Conservation (phyloP, 2,329 filamentous ascomycete genomes). For the Aspergillus sp. region DNA sequence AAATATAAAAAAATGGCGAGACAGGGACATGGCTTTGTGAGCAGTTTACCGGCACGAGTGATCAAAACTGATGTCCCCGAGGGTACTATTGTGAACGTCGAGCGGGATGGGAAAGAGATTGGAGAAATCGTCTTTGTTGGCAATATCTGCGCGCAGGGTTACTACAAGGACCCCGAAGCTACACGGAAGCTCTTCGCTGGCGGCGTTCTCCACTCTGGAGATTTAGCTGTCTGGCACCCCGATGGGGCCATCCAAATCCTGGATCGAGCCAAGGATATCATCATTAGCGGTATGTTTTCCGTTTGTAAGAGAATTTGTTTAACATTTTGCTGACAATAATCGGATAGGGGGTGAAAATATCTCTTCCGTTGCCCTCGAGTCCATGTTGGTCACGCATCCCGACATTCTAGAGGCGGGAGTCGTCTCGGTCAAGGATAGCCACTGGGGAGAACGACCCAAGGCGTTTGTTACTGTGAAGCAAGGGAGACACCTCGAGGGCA, state of each 20-base stretch:
- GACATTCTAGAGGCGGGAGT: slow-evolving; percentile 88
- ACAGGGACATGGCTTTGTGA: slow-evolving; percentile 88
- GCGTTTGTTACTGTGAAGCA: slow-evolving; percentile 80
- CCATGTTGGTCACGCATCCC: slow-evolving; percentile 82
- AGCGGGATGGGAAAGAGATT: slow-evolving; percentile 67
- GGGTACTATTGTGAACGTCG: slow-evolving; percentile 62
- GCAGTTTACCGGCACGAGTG: slow-evolving; percentile 72
- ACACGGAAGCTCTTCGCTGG: slow-evolving; percentile 84
- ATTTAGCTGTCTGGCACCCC: slow-evolving; percentile 87
- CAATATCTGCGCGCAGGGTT: slow-evolving; percentile 88
- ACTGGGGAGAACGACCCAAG: slow-evolving; percentile 96
- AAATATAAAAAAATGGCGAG: slow-evolving; percentile 87
- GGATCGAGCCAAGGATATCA: slow-evolving; percentile 95
- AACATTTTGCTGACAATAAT: slow-evolving; percentile 1
- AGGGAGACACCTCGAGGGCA: slow-evolving; percentile 56
- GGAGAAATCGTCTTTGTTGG: slow-evolving; percentile 82
- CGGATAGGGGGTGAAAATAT: slow-evolving; percentile 86
- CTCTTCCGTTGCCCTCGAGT: slow-evolving; percentile 85
- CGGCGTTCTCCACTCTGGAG: slow-evolving; percentile 81
- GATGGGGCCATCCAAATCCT: slow-evolving; percentile 90
- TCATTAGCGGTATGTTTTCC: slow-evolving; percentile 70
- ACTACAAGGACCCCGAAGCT: slow-evolving; percentile 84
- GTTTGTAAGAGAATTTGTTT: not conserved
- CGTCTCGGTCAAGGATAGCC: slow-evolving; percentile 77
- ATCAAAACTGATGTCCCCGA: slow-evolving; percentile 73